Evolutionary conservation across 768 basidiomycete species (phyloP).

Genomic region (Trametopsis cervina): DNA sequence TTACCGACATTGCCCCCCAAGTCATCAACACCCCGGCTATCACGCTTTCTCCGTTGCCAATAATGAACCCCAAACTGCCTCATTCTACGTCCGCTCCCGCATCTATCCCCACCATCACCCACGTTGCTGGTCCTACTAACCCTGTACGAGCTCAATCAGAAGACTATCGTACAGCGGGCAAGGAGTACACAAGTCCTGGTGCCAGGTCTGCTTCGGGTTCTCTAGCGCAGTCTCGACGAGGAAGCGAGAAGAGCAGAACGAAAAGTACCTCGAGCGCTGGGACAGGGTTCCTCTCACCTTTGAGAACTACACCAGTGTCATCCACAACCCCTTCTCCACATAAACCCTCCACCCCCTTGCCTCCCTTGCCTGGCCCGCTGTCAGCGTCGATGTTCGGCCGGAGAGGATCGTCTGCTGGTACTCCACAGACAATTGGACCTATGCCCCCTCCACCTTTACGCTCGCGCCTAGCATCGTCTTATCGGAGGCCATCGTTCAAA

Average conservation of each 20-base stretch:
- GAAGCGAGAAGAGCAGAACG: constrained; percentile 1
- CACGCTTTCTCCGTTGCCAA: constrained; percentile 18
- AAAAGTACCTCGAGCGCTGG: constrained; percentile 6
- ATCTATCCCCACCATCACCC: constrained; percentile 25
- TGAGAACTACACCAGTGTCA: constrained; percentile 17
- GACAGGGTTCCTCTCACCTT: constrained; percentile 17
- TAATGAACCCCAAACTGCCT: constrained; percentile 19
- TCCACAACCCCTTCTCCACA: constrained; percentile 21
- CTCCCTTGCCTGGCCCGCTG: constrained; percentile 14
- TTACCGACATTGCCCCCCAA: constrained; percentile 43
- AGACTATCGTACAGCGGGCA: background rate
- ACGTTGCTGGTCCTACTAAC: constrained; percentile 1
- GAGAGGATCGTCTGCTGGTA: constrained; percentile 10
- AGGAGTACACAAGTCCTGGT: constrained; percentile 12
- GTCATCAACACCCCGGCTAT: constrained; percentile 21
- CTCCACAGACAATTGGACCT: constrained; percentile 1
- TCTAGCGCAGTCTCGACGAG: background rate
- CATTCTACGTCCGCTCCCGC: constrained; percentile 39
- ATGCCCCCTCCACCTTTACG: constrained; percentile 4
- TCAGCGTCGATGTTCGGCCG: constrained; percentile 9
- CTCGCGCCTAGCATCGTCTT: constrained; percentile 23
- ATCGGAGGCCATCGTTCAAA: constrained; percentile 39
- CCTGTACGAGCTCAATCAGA: constrained; percentile 8
- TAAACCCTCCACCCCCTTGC: constrained; percentile 12
- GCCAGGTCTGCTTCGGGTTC: constrained; percentile 9